phyloP scores from a whole-genome alignment of 768 basidiomycete species.

The Tremella yokohamensis region DNA sequence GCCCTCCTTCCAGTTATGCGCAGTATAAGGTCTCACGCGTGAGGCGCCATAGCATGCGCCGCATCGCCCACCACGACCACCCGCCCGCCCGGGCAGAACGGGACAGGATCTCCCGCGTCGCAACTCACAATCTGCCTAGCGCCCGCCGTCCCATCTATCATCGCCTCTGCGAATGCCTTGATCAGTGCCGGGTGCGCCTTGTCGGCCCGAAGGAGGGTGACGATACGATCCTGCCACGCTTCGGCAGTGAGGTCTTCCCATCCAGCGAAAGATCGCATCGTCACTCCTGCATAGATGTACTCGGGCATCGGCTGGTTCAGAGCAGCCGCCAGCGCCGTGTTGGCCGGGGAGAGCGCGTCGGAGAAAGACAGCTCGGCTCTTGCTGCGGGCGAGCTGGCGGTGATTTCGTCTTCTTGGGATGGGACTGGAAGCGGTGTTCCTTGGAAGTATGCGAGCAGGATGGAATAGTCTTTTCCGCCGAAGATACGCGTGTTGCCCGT shows the following conservation, averaged over 20 bases:
- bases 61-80: too few species aligned
- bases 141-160: constrained; percentile 8
- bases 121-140: constrained; percentile 14
- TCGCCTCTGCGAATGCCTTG: constrained; percentile 9
- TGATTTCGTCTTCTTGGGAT: not conserved
- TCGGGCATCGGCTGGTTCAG: constrained; percentile 8
- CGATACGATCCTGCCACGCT: constrained; percentile 14
- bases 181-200: constrained; percentile 2
- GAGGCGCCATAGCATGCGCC: too few species aligned
- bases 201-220: constrained; percentile 8
- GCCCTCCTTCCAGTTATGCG: too few species aligned
- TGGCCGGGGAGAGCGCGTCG: too few species aligned
- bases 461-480: constrained; percentile 9
- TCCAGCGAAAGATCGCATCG: constrained; percentile 1
- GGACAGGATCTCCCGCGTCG: too few species aligned
- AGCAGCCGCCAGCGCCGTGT: not conserved
- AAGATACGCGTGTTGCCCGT: constrained; percentile 14
- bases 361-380: too few species aligned
- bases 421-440: not conserved
- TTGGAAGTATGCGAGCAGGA: constrained; percentile 12
- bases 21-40: too few species aligned
- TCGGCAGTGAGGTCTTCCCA: constrained; percentile 16
- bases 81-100: too few species aligned
- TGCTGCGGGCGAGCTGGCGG: too few species aligned
- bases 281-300: constrained; percentile 11